Conservation (phyloP, 2,329 filamentous ascomycete species). For the Aspergillus novoparasiticus region DNA sequence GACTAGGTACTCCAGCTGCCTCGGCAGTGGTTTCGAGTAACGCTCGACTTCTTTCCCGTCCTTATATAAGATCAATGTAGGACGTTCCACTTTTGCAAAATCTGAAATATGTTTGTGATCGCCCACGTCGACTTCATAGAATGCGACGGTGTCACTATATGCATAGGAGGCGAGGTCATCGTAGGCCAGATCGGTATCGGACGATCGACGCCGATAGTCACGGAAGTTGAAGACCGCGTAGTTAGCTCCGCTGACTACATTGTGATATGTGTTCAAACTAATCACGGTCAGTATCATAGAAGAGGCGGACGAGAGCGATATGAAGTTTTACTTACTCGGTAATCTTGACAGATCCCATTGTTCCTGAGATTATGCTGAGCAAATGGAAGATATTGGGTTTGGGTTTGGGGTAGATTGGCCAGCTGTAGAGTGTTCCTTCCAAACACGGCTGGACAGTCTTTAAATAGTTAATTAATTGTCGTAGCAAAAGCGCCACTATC, state of each 20-base stretch:
- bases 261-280: neutral
- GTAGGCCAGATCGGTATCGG: neutral
- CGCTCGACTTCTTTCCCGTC: neutral
- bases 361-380: neutral
- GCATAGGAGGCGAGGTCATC: constrained; percentile 1
- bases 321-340: neutral
- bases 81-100: neutral
- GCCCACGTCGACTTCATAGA: constrained; percentile 1
- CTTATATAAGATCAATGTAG: neutral
- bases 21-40: neutral
- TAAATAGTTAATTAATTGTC: neutral
- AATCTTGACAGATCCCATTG: neutral
- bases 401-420: neutral
- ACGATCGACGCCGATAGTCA: neutral
- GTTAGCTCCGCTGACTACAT: neutral
- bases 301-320: too few species aligned
- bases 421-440: neutral
- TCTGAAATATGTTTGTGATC: neutral
- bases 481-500: neutral
- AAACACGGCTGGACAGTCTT: neutral
- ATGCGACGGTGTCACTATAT: neutral
- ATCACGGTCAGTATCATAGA: neutral
- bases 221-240: constrained; percentile 2
- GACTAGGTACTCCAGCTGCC: neutral
- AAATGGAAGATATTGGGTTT: neutral